Percentiles rank a stretch among this genome's conserved stretches.
These are phyloP conservation scores for Coriaria nepalensis DNA, from an alignment of 306 rosid species.

Conservation along the genomic window DNA sequence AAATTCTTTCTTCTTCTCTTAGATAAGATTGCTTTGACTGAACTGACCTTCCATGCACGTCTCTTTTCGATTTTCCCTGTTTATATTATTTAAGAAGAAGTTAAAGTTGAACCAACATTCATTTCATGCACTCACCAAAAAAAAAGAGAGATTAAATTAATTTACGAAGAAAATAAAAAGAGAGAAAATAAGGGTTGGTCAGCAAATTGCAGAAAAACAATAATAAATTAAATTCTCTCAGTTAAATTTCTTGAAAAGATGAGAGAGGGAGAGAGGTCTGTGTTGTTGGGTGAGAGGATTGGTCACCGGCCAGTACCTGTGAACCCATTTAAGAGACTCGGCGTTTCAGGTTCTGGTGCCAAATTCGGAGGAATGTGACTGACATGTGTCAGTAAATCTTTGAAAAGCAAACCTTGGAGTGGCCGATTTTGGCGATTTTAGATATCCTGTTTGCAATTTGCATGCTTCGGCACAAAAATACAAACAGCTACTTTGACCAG, in stretches of 20 bases:
- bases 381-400: constrained; percentile 40
- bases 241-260: constrained; percentile 26
- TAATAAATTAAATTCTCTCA: not conserved
- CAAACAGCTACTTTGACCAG: constrained; percentile 45
- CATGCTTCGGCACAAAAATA: constrained; percentile 44
- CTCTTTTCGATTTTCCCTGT: constrained; percentile 32
- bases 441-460: constrained; percentile 22
- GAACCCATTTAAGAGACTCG: constrained; percentile 28
- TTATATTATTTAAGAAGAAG: constrained; percentile 4
- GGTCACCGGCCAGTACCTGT: constrained; percentile 35
- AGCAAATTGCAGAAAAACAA: not conserved
- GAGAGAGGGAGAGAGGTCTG: constrained; percentile 5
- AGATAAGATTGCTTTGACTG: constrained; percentile 43
- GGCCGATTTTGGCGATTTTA: constrained; percentile 32
- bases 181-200: too few relatives aligned
- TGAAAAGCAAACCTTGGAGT: constrained; percentile 33
- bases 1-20: constrained; percentile 22
- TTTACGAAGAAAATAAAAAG: too few relatives aligned
- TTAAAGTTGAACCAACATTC: too few relatives aligned
- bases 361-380: constrained; percentile 45
- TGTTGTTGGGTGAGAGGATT: constrained; percentile 13
- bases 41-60: constrained; percentile 54
- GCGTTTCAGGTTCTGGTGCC: constrained; percentile 43
- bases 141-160: too few relatives aligned
- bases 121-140: too few relatives aligned